Conservation (phyloP, 352 stramenopile species). For the Phytopythium oedochilum region DNA sequence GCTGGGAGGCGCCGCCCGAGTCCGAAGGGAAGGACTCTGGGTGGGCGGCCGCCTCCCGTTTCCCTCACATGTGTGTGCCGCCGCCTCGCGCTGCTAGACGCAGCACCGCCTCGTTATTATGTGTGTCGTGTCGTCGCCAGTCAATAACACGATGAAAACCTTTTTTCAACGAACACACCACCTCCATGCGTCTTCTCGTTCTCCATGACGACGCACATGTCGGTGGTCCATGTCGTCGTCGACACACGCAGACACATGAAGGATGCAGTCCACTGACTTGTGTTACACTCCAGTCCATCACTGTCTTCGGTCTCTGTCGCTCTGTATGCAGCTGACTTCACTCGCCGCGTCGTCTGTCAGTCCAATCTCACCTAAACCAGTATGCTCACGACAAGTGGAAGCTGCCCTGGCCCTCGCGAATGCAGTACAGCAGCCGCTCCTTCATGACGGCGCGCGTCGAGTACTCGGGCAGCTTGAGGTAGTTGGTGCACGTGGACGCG, state of each 20-base stretch:
- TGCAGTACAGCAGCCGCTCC: conserved; percentile 72
- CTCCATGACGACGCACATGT: too few relatives aligned
- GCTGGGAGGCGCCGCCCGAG: not conserved
- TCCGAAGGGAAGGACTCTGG: conserved; percentile 3
- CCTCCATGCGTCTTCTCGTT: not conserved
- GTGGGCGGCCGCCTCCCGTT: not conserved
- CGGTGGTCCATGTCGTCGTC: too few relatives aligned
- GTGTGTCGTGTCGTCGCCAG: not conserved
- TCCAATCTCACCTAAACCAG: not conserved
- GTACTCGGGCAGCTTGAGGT: conserved; percentile 91
- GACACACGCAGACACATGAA: too few relatives aligned
- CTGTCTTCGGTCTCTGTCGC: not conserved
- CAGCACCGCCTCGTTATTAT: not conserved
- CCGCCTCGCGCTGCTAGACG: not conserved
- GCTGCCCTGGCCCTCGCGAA: conserved; percentile 79
- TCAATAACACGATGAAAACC: not conserved
- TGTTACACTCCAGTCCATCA: not conserved
- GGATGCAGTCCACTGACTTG: not conserved
- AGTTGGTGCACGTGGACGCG: conserved; percentile 88
- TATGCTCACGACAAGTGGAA: conserved; percentile 69
- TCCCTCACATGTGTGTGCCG: too few relatives aligned
- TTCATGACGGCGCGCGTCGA: conserved; percentile 72
- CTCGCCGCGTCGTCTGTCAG: not conserved
- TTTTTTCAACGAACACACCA: too few relatives aligned
- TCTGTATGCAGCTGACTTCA: not conserved